phyloP scores from a whole-genome alignment of 257 asterid genomes.

The Solanum lycopersicoides region DNA sequence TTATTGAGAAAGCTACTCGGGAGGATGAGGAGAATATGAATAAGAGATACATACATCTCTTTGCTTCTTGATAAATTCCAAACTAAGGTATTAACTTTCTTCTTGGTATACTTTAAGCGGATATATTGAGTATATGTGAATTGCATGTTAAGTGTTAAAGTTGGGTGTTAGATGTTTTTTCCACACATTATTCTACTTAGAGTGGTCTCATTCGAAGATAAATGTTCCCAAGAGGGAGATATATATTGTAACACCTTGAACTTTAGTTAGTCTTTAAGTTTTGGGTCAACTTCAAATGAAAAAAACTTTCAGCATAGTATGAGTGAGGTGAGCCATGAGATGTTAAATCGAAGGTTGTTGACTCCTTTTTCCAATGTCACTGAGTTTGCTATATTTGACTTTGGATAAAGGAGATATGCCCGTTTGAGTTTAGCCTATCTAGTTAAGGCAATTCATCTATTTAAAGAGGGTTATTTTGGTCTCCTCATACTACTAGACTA shows the following conservation, averaged over 20 bases:
- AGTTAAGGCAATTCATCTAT: neutral
- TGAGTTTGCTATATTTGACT: neutral
- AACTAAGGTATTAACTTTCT: neutral
- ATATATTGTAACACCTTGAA: neutral
- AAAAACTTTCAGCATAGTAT: neutral
- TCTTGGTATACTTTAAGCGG: neutral
- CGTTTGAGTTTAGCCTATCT: neutral
- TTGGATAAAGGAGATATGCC: neutral
- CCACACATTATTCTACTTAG: no score
- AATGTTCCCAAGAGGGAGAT: neutral
- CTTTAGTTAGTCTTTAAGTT: neutral
- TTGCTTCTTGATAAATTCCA: neutral
- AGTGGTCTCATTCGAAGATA: no score
- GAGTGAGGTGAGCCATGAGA: neutral
- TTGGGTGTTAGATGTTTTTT: neutral
- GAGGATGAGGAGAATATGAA: neutral
- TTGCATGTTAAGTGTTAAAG: neutral
- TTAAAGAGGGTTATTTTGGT: neutral
- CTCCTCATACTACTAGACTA: neutral
- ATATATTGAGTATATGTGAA: neutral
- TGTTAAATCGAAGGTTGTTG: neutral
- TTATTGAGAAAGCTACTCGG: neutral
- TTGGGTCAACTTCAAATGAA: neutral
- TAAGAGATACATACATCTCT: neutral
- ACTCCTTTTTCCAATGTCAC: neutral